Base-by-base conservation (phyloP, 495 filamentous ascomycete species). In the Parachaetomium inaequale region DNA sequence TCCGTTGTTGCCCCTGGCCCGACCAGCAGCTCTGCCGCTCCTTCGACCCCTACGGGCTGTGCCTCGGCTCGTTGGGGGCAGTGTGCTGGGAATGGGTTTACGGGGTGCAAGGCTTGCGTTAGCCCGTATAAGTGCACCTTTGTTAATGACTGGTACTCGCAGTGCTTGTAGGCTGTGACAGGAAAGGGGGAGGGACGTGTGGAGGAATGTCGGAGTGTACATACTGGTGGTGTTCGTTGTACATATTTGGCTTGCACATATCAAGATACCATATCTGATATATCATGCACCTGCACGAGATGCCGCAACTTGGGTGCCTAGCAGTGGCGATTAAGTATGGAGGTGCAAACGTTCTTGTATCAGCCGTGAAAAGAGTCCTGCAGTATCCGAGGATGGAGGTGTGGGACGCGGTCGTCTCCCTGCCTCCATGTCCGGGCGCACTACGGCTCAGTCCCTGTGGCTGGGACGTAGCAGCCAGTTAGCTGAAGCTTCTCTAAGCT, bases 51-150 rank as follows among this genome's bases (percentile, higher is more conserved):
- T 69, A 78, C 67, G 21, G 72, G 69, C 47, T 70, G 70, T 59
- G 62, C 58, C 7, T 47, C 61, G 4, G 50, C 58, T 7, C 59
- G 47, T 11, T 82, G 70, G 58, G 72, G 57, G 5, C 79, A 83
- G 72, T 83, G 80, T 52, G 80, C 74, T 23, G 80, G 80, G 1
- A 64, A 56, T n/a, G 76, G 74, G 1, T 84, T 55, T 40, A 73
- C 63, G 15, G 79, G 79, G 5, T 72, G 68, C 46, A 72, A 68
- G 7, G 72, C 64, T 3, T 80, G 78, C 38, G 74, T 58, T 8
- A 65, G 65, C 23, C 66, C 70, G 32, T 73, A 61, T 17, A 71
- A 62, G 5, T 75, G 74, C 66, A 65, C 55, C 29, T 63, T 64
- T 28, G 31, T 25, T 2, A 75, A 77, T 45, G 63, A 72, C 46